Evolutionary conservation across 495 filamentous ascomycete genomes (phyloP), one percentile per base, ranked within the genome.

Genomic region (Thermothielavioides terrestris): DNA sequence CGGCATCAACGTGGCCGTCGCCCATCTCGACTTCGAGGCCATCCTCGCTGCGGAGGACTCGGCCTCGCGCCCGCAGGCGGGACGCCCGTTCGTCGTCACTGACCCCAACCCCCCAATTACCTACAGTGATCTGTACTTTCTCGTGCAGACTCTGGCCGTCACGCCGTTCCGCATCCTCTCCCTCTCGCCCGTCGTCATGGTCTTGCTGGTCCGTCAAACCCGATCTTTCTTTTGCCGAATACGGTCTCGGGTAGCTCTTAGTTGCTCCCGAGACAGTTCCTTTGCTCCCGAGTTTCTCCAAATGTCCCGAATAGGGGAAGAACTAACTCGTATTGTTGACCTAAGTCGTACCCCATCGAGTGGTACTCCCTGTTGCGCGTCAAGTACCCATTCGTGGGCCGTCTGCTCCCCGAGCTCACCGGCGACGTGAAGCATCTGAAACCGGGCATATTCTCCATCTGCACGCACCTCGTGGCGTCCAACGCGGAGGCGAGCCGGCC

Each of bases 1-100:
- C 50, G 77, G 75, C 27, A 70, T 73, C 48, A 80, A 82, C 57
- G 74, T 77, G 18, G 76, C 77, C 1, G 61, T 79, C 46, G 76
- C 76, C 4, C 78, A 82, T 42, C 64, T 82, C n/a, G 60, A 78
- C n/a, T 76, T 79, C 38, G 76, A 80, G 48, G 70, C 66, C 0
- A 50, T 65, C 11, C 61, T 69, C 0, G 59, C 62, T 6, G 39
- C 42, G 1, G 52, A 52, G 2, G 21, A 42, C n/a, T 41, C 58
- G 0, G 41, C 55, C 7, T 43, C 50, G 59, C 32, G 63, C 52
- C 44, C 62, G 62, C 39, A 65, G 60, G 59, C 70, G 56, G 59
- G 75, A 56, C 64, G 69, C 43, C 62, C 65, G 23, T 66, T 73
- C 44, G 40, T 66, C 18, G 50, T 76, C 42, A 66, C 67, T 35